Evolutionary conservation across 1,284 basidiomycete genomes (phyloP), one percentile per base, ranked within the genome.

Genomic region (Ceratorhiza oryzae-sativae): DNA sequence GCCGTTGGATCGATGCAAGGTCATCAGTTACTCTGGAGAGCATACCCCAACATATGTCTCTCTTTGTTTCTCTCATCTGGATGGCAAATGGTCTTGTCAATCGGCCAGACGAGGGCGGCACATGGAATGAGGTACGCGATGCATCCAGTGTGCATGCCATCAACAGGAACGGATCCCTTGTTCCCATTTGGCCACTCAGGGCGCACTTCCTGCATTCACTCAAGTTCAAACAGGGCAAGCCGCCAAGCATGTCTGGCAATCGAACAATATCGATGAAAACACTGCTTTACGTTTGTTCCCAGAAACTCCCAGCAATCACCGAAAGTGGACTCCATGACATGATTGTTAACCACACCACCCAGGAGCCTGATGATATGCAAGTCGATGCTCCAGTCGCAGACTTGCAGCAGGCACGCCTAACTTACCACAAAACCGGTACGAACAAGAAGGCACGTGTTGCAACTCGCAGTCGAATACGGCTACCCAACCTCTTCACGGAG

Each of bases 61-160:
- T 59, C 3, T 27, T 59, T 12, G 18, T 59, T 25, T 36, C 42
- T 23, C 30, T 70, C 30, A 20, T 42, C 3, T 68, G 53, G 39
- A 68, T 68, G 63, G 15, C 36, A 20, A 65, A 68, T n/a, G 49
- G 39, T 20, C 39, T 55, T 20, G 39, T 55, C 3, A 65, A 51
- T 46, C 48, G 62, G 4, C 48, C 62, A 1, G 62, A 65, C 34
- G 30, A 36, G 2, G 48, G 48, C 3, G 32, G 34, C 13, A 51
- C 46, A n/a, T 65, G 48, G 48, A 36, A 65, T 12, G 27, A 65
- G 23, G 30, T 65, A 3, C 62, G 49, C n/a, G 62, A 65, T 32
- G 62, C 48, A 1, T 27, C 46, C 18, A 32, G 62, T 32, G 62
- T 53, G 4, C 46, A 51, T 34, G 48, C 6, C 9, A 9, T 42